Evolutionary conservation across 2,329 filamentous ascomycete species (phyloP), one percentile per base, ranked within the genome.

Genomic region (Neonectria magnoliae): DNA sequence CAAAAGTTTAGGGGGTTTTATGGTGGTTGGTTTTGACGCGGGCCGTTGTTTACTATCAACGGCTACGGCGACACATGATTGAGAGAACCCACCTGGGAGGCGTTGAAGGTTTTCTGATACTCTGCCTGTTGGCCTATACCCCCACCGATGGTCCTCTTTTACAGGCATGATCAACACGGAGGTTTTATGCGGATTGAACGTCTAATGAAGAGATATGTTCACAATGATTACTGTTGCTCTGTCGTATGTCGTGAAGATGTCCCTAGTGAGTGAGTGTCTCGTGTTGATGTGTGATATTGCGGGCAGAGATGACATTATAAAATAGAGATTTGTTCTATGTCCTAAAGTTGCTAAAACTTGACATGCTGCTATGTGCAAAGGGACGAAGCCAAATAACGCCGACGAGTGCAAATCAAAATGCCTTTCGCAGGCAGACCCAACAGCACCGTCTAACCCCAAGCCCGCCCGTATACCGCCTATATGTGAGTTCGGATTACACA

Each of bases 51-150:
- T 73, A 65, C 60, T 62, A 48, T 57, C 41, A 57, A 71, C 58
- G 70, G 68, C 59, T 62, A 65, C 69, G 60, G 62, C 66, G 64
- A 69, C 66, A 58, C 50, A 65, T 61, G 64, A 61, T 71, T 60
- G 67, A 66, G 69, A 69, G 64, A 73, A 75, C 63, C 72, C 75
- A 76, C 74, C 70, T 70, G 72, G 72, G 78, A 75, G 79, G 79
- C 79, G 79, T 81, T 81, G 77, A 78, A 72, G 79, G 75, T 76
- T 79, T 80, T 79, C 73, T 78, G 73, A 77, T 73, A 76, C 74
- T 72, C 72, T 77, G 77, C 76, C 76, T 79, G 77, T 76, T 76
- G 78, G 77, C 77, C 77, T 80, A 81, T 81, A 81, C 79, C 79
- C 78, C 75, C 72, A 73, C 72, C 71, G 75, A 78, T 72, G 76